These are phyloP conservation scores for Hevea brasiliensis DNA, from an alignment of 345 rosid genomes.

Conservation along the genomic window DNA sequence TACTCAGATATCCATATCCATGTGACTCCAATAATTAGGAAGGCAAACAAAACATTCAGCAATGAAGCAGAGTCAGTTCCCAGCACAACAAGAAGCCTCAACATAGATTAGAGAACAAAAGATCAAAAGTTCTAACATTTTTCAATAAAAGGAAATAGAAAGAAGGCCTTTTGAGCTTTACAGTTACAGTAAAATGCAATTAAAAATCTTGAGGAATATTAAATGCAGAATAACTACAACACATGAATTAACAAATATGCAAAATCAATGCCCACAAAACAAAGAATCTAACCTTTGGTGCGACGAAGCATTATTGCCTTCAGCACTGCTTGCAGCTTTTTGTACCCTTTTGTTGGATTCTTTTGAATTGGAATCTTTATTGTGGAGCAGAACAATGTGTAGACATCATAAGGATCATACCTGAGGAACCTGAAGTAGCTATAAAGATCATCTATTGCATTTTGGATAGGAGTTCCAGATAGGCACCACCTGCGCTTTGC, in stretches of 20 bases:
- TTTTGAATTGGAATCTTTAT: conserved; percentile 71
- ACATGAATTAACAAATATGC: too few relatives aligned
- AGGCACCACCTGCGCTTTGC: conserved; percentile 99
- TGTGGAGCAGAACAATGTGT: conserved; percentile 50
- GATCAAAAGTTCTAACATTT: too few relatives aligned
- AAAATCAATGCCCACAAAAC: too few relatives aligned
- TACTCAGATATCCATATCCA: too few relatives aligned
- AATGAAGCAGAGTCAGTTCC: background rate
- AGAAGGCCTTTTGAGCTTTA: background rate
- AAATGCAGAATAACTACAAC: background rate
- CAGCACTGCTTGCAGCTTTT: conserved; percentile 78
- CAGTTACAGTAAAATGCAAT: background rate
- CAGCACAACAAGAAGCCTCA: conserved; percentile 1
- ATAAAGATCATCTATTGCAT: conserved; percentile 92
- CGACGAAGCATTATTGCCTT: conserved; percentile 96
- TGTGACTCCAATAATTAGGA: background rate
- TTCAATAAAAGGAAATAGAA: background rate
- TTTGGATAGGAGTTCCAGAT: conserved; percentile 98
- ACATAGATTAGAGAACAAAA: background rate
- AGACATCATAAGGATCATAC: conserved; percentile 77
- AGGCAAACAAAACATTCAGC: conserved; percentile 5
- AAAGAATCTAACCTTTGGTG: conserved; percentile 74
- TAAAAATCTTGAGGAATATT: background rate
- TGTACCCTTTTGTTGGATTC: conserved; percentile 65
- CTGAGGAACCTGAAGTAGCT: conserved; percentile 96